Percentiles rank a stretch among this genome's conserved stretches.
These are phyloP conservation scores for Colletotrichum sp. DNA, from an alignment of 2,329 filamentous ascomycete genomes.

Conservation along the genomic window DNA sequence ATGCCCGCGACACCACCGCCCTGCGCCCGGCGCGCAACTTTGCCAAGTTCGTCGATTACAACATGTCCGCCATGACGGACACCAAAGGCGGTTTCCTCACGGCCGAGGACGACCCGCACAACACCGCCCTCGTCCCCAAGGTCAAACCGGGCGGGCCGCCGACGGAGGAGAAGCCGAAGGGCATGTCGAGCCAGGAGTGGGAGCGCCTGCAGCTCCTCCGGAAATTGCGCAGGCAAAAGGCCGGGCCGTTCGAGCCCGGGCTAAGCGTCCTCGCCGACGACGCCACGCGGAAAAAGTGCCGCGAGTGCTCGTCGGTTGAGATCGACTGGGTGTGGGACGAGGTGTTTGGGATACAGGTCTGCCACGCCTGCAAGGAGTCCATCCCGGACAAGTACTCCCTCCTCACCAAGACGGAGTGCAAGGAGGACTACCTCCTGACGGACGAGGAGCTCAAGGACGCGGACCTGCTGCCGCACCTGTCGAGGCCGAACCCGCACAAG, in stretches of 20 bases:
- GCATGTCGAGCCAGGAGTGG: constrained; percentile 93
- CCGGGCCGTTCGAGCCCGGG: constrained; percentile 87
- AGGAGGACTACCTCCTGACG: constrained; percentile 93
- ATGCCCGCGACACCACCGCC: constrained; percentile 62
- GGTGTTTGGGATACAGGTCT: constrained; percentile 77
- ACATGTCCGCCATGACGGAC: constrained; percentile 97
- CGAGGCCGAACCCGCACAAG: constrained; percentile 93
- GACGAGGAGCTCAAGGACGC: constrained; percentile 88
- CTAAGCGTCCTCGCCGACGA: constrained; percentile 75
- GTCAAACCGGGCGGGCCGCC: constrained; percentile 39
- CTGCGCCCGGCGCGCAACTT: constrained; percentile 87
- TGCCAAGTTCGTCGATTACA: constrained; percentile 94
- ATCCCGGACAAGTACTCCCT: constrained; percentile 91
- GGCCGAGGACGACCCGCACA: constrained; percentile 89
- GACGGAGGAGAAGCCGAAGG: constrained; percentile 73
- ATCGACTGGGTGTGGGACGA: constrained; percentile 97
- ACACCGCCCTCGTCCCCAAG: constrained; percentile 67
- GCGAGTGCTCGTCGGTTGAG: constrained; percentile 82
- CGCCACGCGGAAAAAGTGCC: constrained; percentile 73
- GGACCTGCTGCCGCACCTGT: constrained; percentile 85
- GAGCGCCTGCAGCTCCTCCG: constrained; percentile 79
- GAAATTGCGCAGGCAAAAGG: constrained; percentile 73
- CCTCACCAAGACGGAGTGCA: constrained; percentile 94
- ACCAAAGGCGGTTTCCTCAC: constrained; percentile 95
- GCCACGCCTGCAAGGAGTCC: constrained; percentile 86